Percentiles rank a stretch among this genome's conserved stretches.
Conservation (phyloP, 140 eudicot genomes). For the Artemisia princeps region DNA sequence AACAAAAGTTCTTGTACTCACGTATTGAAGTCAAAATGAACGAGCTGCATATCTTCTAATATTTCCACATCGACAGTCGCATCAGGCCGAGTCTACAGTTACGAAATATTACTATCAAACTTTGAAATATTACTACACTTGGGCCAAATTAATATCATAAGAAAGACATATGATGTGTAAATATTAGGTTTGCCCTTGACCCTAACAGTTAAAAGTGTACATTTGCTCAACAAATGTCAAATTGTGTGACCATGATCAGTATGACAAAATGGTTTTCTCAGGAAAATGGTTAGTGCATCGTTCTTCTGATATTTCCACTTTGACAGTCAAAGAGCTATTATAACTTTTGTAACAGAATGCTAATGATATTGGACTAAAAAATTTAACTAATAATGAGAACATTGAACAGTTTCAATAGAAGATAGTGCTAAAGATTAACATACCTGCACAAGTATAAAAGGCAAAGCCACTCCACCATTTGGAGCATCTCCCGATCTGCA, state of each 20-base stretch:
- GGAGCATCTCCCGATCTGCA: constrained; percentile 43
- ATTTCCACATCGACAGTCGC: constrained; percentile 58
- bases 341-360: no score
- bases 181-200: not conserved
- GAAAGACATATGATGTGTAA: not conserved
- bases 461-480: constrained; percentile 54
- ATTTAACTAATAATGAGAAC: no score
- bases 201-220: not conserved
- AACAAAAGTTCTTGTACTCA: not conserved
- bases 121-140: not conserved
- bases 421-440: not conserved
- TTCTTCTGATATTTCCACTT: no score
- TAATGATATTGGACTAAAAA: no score
- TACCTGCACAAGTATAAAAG: constrained; percentile 68
- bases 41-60: constrained; percentile 61
- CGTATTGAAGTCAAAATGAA: constrained; percentile 53
- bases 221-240: not conserved
- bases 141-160: not conserved
- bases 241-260: not conserved
- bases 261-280: not conserved
- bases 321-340: not conserved
- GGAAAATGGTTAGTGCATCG: not conserved
- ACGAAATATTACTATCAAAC: not conserved
- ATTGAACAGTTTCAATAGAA: no score
- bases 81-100: constrained; percentile 44